These are phyloP conservation scores for Kalanchoe fedtschenkoi DNA, from an alignment of 164 flowering plant genomes.

Conservation along the genomic window DNA sequence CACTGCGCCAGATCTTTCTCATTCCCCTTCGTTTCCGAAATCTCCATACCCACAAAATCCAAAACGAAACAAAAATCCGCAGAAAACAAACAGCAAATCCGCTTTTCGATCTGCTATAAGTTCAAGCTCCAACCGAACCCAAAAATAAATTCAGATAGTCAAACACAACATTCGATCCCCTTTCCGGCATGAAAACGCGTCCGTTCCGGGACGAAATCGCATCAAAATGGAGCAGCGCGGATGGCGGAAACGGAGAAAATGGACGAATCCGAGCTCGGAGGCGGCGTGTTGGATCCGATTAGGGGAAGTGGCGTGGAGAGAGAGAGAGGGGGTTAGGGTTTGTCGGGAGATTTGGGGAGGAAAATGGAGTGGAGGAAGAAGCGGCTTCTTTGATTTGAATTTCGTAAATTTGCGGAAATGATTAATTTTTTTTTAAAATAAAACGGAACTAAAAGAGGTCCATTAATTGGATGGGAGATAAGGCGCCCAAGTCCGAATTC, in stretches of 20 bases:
- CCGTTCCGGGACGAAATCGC: not conserved
- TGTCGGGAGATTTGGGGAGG: not conserved
- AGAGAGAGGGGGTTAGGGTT: not conserved
- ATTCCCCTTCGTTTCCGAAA: slow-evolving; percentile 17
- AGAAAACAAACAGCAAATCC: not conserved
- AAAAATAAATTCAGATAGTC: not conserved
- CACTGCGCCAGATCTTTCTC: slow-evolving; percentile 37
- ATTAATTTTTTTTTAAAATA: not conserved
- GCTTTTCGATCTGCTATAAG: not conserved
- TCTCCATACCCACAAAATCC: slow-evolving; percentile 29
- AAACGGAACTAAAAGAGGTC: not conserved
- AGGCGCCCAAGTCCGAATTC: slow-evolving; percentile 1
- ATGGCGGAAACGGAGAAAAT: not conserved
- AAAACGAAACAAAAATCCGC: not conserved
- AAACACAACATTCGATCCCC: too few species aligned
- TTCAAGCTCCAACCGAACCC: not conserved
- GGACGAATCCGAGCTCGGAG: not conserved
- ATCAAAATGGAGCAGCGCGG: not conserved
- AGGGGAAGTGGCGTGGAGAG: too few species aligned
- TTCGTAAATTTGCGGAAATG: not conserved
- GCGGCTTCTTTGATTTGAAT: slow-evolving; percentile 2
- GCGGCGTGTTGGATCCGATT: not conserved
- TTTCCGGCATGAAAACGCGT: too few species aligned
- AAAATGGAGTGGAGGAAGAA: slow-evolving; percentile 1
- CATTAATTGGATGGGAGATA: not conserved